These are phyloP conservation scores for Pyrenochaeta sp. DNA, from an alignment of 2,329 filamentous ascomycete species.

Conservation along the genomic window DNA sequence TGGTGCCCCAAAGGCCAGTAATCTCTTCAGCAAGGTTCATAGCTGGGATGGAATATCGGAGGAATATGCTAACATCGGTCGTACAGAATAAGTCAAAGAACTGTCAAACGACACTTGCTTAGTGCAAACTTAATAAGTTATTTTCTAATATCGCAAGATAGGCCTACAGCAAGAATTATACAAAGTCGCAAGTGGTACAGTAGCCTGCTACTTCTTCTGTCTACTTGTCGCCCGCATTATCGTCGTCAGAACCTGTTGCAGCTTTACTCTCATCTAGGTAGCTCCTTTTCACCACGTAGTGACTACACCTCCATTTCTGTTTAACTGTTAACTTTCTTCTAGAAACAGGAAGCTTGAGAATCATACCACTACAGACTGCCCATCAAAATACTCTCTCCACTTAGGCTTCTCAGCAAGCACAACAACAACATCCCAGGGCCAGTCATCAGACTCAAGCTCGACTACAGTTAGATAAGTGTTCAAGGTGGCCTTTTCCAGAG, in stretches of 20 bases:
- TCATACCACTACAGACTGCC: slow-evolving; percentile 10
- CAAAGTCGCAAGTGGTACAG: too few species aligned
- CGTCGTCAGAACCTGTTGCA: not conserved
- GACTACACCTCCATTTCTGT: slow-evolving; percentile 18
- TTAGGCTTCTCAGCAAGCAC: slow-evolving; percentile 13
- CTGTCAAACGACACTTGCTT: too few species aligned
- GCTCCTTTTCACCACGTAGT: slow-evolving; percentile 13
- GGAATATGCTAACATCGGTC: too few species aligned
- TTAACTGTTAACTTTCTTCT: slow-evolving; percentile 1
- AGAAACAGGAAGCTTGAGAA: not conserved
- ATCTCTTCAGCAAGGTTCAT: too few species aligned
- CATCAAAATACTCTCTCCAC: slow-evolving; percentile 18
- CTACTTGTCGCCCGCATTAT: too few species aligned
- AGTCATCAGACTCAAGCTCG: slow-evolving; percentile 15
- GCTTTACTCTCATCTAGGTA: slow-evolving; percentile 7
- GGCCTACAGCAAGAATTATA: too few species aligned
- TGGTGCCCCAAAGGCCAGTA: too few species aligned
- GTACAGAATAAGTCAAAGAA: too few species aligned
- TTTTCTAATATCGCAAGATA: too few species aligned
- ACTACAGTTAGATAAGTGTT: slow-evolving; percentile 12
- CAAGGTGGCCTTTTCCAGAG: slow-evolving; percentile 4
- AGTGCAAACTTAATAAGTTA: too few species aligned
- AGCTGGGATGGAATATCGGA: too few species aligned
- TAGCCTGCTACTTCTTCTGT: too few species aligned
- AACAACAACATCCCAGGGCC: slow-evolving; percentile 19